Conservation (phyloP, 2,329 filamentous ascomycete species). For the Chalaropsis thielavioides region DNA sequence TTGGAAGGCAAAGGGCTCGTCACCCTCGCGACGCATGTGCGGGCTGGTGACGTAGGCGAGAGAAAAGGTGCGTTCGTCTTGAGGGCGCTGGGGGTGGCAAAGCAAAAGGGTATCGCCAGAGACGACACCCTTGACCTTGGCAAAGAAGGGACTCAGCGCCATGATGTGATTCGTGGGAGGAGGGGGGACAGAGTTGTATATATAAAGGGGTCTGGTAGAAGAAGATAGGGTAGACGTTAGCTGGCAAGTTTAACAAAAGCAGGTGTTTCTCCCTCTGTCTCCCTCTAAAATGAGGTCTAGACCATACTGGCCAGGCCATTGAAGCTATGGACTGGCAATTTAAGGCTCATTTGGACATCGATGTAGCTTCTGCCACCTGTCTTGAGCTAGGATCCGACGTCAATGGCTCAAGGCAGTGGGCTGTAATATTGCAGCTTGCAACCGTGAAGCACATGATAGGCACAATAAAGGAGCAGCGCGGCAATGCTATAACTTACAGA, state of each 20-base stretch:
- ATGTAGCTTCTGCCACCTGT: neutral
- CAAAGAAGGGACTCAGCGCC: slow-evolving; percentile 37
- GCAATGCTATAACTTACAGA: neutral
- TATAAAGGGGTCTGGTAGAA: neutral
- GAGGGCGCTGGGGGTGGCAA: slow-evolving; percentile 64
- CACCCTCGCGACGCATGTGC: slow-evolving; percentile 71
- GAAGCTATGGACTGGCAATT: neutral
- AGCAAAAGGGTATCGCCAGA: slow-evolving; percentile 88
- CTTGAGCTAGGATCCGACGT: neutral
- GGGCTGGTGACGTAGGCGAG: slow-evolving; percentile 87
- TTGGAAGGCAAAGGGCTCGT: slow-evolving; percentile 85
- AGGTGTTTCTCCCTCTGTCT: no score
- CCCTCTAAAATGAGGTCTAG: no score
- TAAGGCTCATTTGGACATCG: neutral
- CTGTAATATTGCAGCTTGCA: neutral
- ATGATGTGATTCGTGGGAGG: slow-evolving; percentile 12
- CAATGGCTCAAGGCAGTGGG: neutral
- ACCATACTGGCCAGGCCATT: neutral
- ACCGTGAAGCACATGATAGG: neutral
- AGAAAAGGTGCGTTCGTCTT: slow-evolving; percentile 72
- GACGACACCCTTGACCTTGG: slow-evolving; percentile 81
- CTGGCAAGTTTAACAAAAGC: neutral
- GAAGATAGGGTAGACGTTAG: slow-evolving; percentile 21
- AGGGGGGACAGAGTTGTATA: slow-evolving; percentile 25
- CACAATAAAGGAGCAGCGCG: neutral